Evolutionary conservation across 768 basidiomycete species (phyloP).

Genomic region (Fomitopsis serialis): DNA sequence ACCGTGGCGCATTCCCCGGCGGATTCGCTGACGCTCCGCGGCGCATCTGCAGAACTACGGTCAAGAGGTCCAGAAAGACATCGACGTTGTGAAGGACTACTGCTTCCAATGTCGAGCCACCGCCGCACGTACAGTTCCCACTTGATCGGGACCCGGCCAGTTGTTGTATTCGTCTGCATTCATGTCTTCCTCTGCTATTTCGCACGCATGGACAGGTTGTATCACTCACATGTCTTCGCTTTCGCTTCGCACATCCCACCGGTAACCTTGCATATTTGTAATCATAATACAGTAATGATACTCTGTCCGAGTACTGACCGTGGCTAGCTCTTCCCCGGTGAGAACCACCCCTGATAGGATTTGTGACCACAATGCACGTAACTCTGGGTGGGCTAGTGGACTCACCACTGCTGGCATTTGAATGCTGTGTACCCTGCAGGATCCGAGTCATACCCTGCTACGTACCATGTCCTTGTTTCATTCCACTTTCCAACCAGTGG

Average conservation of each 20-base stretch:
- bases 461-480: no score
- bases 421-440: no score
- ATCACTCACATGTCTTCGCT: conserved; percentile 1
- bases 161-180: background rate
- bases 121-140: conserved; percentile 28
- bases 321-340: background rate
- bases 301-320: background rate
- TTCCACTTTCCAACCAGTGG: no score
- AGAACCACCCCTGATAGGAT: background rate
- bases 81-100: conserved; percentile 67
- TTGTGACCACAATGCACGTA: no score
- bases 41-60: conserved; percentile 52
- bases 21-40: background rate
- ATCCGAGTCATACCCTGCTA: no score
- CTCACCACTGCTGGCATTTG: no score
- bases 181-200: background rate
- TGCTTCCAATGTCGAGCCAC: conserved; percentile 69
- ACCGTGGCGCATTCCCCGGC: background rate
- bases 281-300: background rate
- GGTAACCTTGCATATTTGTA: conserved; percentile 1
- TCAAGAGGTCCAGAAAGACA: conserved; percentile 58
- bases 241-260: background rate
- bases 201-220: conserved; percentile 1
- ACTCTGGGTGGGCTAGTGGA: no score
- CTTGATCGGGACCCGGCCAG: conserved; percentile 9